These are phyloP conservation scores for Blastobotrys serpentis DNA, from an alignment of 1,139 yeast genomes.

Conservation along the genomic window DNA sequence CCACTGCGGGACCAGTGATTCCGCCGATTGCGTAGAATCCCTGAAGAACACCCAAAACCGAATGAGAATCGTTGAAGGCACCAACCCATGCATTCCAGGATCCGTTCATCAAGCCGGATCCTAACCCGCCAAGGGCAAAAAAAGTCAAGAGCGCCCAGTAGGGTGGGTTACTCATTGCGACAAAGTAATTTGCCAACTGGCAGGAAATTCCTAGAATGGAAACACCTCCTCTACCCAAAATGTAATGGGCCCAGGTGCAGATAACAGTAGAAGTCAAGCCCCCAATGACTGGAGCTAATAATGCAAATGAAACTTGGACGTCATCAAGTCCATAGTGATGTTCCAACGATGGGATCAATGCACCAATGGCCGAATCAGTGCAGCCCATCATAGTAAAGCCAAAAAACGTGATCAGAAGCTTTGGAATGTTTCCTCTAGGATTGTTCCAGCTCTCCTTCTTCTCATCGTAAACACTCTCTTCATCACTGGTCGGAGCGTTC, in stretches of 20 bases:
- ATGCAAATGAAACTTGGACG: slow-evolving; percentile 24
- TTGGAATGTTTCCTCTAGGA: slow-evolving; percentile 23
- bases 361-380: slow-evolving; percentile 51
- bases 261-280: slow-evolving; percentile 38
- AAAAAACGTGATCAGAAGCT: slow-evolving; percentile 29
- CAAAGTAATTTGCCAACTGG: slow-evolving; percentile 41
- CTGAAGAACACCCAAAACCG: slow-evolving; percentile 53
- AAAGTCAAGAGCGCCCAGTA: slow-evolving; percentile 45
- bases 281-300: slow-evolving; percentile 34
- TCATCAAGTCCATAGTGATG: slow-evolving; percentile 28
- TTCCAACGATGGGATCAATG: slow-evolving; percentile 48
- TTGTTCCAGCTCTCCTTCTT: slow-evolving; percentile 24
- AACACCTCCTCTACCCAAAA: slow-evolving; percentile 45
- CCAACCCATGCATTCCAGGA: slow-evolving; percentile 58
- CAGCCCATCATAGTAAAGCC: slow-evolving; percentile 37
- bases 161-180: slow-evolving; percentile 43
- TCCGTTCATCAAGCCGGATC: slow-evolving; percentile 53
- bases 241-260: slow-evolving; percentile 39
- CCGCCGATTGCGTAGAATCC: slow-evolving; percentile 65
- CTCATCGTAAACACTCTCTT: slow-evolving; percentile 15
- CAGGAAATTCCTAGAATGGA: slow-evolving; percentile 41
- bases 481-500: slow-evolving; percentile 6
- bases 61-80: slow-evolving; percentile 48
- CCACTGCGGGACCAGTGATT: slow-evolving; percentile 54
- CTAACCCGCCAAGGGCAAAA: slow-evolving; percentile 58